Percentiles rank a stretch among this genome's conserved stretches.
Evolutionary conservation across 177 flowering plant genomes (phyloP).

Genomic region (Vitis hybrid): DNA sequence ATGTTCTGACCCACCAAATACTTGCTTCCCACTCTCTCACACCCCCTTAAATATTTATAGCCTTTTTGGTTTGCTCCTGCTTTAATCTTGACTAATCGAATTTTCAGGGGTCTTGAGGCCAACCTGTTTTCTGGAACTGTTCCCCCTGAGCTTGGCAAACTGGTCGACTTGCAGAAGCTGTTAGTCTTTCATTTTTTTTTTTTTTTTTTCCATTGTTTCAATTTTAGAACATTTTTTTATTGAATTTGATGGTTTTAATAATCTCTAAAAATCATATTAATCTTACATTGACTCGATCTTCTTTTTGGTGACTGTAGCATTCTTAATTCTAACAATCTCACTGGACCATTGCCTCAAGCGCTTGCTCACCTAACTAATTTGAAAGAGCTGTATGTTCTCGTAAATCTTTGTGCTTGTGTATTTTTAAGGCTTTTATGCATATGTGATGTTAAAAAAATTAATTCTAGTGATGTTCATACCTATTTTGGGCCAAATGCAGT

Average conservation of each 20-base stretch:
- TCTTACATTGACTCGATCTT: background rate
- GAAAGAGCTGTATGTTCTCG: constrained; percentile 27
- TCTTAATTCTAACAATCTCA: constrained; percentile 30
- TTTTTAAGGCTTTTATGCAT: too few species aligned
- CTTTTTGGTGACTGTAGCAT: background rate
- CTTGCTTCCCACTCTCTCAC: too few species aligned
- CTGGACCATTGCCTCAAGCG: constrained; percentile 27
- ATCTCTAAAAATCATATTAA: too few species aligned
- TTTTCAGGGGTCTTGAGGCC: constrained; percentile 44
- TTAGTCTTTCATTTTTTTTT: constrained; percentile 18
- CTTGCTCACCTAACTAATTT: constrained; percentile 26
- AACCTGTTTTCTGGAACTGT: constrained; percentile 49
- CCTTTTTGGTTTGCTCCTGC: too few species aligned
- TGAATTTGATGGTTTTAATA: too few species aligned
- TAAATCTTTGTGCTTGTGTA: too few species aligned
- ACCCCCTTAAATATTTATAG: too few species aligned
- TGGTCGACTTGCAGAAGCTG: constrained; percentile 36
- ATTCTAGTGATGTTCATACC: too few species aligned
- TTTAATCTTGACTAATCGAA: background rate
- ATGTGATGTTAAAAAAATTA: too few species aligned
- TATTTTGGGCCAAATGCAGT: constrained; percentile 14
- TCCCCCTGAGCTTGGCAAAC: constrained; percentile 50
- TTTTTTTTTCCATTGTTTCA: background rate
- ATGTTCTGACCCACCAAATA: too few species aligned
- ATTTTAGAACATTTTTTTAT: background rate